Percentiles rank a stretch among this genome's conserved stretches.
Conservation (phyloP, 1,284 basidiomycete species). For the Ceratobasidium sp. region DNA sequence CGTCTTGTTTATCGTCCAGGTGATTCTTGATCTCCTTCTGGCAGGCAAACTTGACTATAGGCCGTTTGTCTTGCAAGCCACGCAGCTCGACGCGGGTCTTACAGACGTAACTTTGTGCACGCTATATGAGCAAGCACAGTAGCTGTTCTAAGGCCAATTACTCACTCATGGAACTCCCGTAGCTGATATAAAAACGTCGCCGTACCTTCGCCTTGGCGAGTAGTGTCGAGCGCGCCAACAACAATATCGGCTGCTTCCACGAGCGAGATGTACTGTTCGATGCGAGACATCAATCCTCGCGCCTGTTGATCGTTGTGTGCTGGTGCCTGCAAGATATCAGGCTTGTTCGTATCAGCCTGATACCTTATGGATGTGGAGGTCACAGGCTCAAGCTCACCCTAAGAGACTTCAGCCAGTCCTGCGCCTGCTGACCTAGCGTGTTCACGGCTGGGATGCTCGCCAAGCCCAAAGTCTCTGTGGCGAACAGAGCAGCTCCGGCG, state of each 20-base stretch:
- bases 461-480: neutral
- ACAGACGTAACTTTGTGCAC: neutral
- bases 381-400: neutral
- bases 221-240: neutral
- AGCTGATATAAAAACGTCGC: neutral
- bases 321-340: neutral
- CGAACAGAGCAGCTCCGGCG: neutral
- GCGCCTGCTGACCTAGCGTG: neutral
- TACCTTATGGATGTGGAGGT: neutral
- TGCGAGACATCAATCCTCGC: neutral
- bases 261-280: neutral
- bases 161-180: constrained; percentile 3
- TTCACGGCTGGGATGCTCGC: neutral
- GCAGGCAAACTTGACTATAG: neutral
- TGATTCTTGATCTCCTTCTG: neutral
- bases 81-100: neutral
- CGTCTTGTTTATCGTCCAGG: neutral
- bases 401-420: neutral
- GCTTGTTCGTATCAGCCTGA: constrained; percentile 2
- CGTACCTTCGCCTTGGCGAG: neutral
- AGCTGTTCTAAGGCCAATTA: neutral
- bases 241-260: neutral
- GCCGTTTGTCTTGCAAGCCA: neutral
- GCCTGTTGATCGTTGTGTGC: neutral
- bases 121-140: neutral